Percentiles rank a stretch among this genome's conserved stretches.
Evolutionary conservation across 2,329 filamentous ascomycete species (phyloP).

Genomic region (Aspergillus niger): DNA sequence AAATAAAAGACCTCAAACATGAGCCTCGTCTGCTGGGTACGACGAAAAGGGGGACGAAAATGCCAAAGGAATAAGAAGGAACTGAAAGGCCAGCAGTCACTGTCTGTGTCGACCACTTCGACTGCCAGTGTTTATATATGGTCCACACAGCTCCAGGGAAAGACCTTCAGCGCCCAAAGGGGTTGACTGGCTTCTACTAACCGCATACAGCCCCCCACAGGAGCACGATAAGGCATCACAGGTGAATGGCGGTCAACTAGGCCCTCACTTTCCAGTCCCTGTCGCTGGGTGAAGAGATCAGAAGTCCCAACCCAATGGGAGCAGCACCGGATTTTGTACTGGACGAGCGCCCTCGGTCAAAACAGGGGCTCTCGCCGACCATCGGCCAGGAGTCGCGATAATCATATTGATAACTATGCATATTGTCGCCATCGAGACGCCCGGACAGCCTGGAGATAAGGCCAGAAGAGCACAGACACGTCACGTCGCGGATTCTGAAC

Average conservation of each 20-base stretch:
- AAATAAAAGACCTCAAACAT: background rate
- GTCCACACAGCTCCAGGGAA: background rate
- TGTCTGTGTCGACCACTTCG: background rate
- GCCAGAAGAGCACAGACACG: background rate
- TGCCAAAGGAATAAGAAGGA: background rate
- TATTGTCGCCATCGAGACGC: background rate
- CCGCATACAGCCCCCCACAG: conserved; percentile 14
- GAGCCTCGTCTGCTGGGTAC: background rate
- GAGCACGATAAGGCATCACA: conserved; percentile 30
- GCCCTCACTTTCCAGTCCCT: background rate
- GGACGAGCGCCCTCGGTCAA: background rate
- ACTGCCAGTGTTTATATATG: background rate
- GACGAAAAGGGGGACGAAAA: background rate
- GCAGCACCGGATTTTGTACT: conserved; percentile 8
- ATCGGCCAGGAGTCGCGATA: conserved; percentile 8
- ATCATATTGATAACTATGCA: background rate
- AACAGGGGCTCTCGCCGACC: conserved; percentile 6
- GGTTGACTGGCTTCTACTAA: background rate
- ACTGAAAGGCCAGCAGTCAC: background rate
- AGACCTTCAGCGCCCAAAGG: background rate
- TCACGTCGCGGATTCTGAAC: background rate
- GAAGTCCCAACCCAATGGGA: conserved; percentile 8
- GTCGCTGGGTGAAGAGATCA: background rate
- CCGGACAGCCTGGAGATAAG: conserved; percentile 7
- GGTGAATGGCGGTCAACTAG: conserved; percentile 16